phyloP scores from a whole-genome alignment of 2,329 filamentous ascomycete genomes.

The Clathrospora elynae region DNA sequence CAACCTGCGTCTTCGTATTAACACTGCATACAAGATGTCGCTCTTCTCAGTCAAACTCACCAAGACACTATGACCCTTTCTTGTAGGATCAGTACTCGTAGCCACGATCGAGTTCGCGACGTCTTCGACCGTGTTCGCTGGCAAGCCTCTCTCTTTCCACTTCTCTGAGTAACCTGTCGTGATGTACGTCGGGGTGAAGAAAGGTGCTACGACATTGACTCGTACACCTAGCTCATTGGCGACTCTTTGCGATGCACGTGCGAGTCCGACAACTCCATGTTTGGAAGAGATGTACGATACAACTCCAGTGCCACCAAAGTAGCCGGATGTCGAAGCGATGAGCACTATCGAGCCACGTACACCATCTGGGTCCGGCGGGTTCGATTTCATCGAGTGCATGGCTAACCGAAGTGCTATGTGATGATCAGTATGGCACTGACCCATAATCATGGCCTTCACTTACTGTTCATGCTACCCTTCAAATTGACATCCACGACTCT shows the following conservation, averaged over 20 bases:
- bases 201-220: conserved; percentile 56
- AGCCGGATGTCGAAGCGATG: conserved; percentile 51
- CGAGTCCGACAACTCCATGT: conserved; percentile 50
- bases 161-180: conserved; percentile 47
- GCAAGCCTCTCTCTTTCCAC: conserved; percentile 50
- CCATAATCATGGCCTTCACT: neutral
- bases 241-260: conserved; percentile 46
- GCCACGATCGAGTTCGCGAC: conserved; percentile 52
- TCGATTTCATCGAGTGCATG: conserved; percentile 44
- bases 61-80: conserved; percentile 39
- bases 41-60: conserved; percentile 20
- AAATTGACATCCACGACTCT: conserved; percentile 50
- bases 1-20: conserved; percentile 27
- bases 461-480: conserved; percentile 55
- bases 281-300: conserved; percentile 53
- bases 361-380: conserved; percentile 29
- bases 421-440: neutral
- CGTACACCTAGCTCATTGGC: conserved; percentile 47
- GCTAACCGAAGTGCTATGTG: conserved; percentile 31
- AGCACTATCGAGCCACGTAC: conserved; percentile 49
- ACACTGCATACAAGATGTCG: neutral
- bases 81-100: conserved; percentile 42
- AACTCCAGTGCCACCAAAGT: conserved; percentile 53
- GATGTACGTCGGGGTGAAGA: conserved; percentile 55
- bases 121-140: conserved; percentile 50